Evolutionary conservation across 2,329 filamentous ascomycete genomes (phyloP), one percentile per base, ranked within the genome.

Genomic region (Alternaria burnsii): DNA sequence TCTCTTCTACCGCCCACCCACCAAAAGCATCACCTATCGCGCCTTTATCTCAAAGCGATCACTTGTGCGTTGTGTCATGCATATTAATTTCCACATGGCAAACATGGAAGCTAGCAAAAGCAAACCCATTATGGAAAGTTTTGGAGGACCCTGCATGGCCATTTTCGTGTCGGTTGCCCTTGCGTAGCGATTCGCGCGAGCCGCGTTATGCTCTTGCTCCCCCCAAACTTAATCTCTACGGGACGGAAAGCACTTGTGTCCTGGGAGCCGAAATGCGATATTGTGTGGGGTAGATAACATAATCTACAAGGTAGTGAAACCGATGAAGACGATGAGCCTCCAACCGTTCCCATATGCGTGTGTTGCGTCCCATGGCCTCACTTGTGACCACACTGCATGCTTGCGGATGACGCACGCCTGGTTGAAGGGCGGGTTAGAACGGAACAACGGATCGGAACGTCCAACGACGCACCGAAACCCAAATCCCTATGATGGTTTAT

Each of bases 401-500:
- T 50, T 20, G 32, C 32, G 43, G 57, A 53, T 55, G 43, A 59
- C 43, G 57, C 47, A 30, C 34, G 42, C 55, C 50, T 50, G 32
- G 42, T 58, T 50, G 20, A 52, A 34, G 56, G 42, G 42, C 34
- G 50, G 26, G 50, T 54, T 55, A n/a, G 34, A 22, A 38, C 50
- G 56, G 50, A 54, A 47, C 41, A 43, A 58, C 57, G 52, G 57
- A 50, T 55, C 57, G 57, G 57, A 59, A 59, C 57, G 57, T 50
- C 56, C 26, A 59, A 59, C 56, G 44, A 53, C 52, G 36, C 51
- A 47, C 55, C 32, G 48, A 44, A 55, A 59, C 42, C 26, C 44
- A 40, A 43, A 53, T 34, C 38, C 51, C 12, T 30, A 22, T 40
- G 30, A 24, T 50, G 32, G 14, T 50, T 50, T 50, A 26, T 36